Evolutionary conservation across 331 rosid genomes (phyloP).

Genomic region (Pyracantha coccinea): DNA sequence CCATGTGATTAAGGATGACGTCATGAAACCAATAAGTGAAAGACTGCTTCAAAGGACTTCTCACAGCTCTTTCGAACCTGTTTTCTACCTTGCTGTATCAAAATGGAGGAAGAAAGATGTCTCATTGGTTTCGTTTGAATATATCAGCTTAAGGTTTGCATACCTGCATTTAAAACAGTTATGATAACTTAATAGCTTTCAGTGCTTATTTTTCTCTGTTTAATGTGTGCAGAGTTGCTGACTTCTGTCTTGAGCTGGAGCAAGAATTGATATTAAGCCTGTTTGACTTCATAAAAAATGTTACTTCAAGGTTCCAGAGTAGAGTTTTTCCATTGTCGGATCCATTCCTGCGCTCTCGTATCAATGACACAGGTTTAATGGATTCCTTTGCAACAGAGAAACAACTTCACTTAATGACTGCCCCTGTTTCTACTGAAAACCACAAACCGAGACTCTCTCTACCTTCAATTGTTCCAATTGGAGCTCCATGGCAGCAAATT

Average conservation of each 20-base stretch:
- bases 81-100: conserved; percentile 58
- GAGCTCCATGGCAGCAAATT: conserved; percentile 98
- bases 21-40: conserved; percentile 32
- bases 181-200: neutral
- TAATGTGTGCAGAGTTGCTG: conserved; percentile 70
- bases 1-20: conserved; percentile 32
- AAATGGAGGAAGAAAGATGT: conserved; percentile 94
- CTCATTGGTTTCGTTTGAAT: conserved; percentile 80
- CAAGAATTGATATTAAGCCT: conserved; percentile 85
- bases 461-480: conserved; percentile 77
- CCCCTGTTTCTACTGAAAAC: conserved; percentile 30
- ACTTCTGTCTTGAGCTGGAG: conserved; percentile 84
- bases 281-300: conserved; percentile 62
- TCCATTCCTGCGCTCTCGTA: conserved; percentile 17
- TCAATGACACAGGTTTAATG: conserved; percentile 22
- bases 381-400: conserved; percentile 31
- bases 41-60: conserved; percentile 31
- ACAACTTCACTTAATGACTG: conserved; percentile 22
- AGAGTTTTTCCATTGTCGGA: conserved; percentile 41
- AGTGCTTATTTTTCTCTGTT: conserved; percentile 21
- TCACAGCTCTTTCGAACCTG: conserved; percentile 48
- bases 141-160: conserved; percentile 70
- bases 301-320: conserved; percentile 48
- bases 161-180: conserved; percentile 17
- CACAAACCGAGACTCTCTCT: conserved; percentile 27